A percentile compares a stretch with the other conserved stretches of the same genome.
phyloP scores from a whole-genome alignment of 441 rosid genomes.

The Raphanus hybrid region DNA sequence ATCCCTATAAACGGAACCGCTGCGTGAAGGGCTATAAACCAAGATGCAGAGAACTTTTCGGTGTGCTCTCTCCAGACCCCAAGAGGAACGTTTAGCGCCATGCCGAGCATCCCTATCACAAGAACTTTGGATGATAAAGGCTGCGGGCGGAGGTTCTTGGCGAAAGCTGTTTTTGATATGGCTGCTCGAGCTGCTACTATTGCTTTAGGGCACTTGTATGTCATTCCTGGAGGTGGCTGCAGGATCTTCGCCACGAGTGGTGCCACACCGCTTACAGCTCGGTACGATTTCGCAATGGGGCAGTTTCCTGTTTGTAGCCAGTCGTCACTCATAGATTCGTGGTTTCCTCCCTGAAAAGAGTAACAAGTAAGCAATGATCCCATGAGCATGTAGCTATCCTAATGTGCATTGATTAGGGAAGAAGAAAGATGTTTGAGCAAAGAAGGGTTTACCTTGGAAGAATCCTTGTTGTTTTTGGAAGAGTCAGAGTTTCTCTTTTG shows the following conservation, averaged over 20 bases:
- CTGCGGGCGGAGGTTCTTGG: slow-evolving; percentile 74
- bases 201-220: slow-evolving; percentile 60
- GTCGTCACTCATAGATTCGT: too few species aligned
- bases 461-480: slow-evolving; percentile 59
- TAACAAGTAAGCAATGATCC: too few species aligned
- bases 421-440: neutral
- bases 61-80: slow-evolving; percentile 86
- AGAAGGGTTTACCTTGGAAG: slow-evolving; percentile 49
- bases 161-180: slow-evolving; percentile 64
- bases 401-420: too few species aligned
- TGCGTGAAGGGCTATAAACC: slow-evolving; percentile 76
- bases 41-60: slow-evolving; percentile 61
- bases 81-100: slow-evolving; percentile 75
- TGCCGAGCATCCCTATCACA: slow-evolving; percentile 68
- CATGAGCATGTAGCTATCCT: too few species aligned
- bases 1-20: slow-evolving; percentile 82
- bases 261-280: slow-evolving; percentile 63
- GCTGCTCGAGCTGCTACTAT: slow-evolving; percentile 76
- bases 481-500: slow-evolving; percentile 56
- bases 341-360: too few species aligned
- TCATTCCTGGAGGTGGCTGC: slow-evolving; percentile 71
- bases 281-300: slow-evolving; percentile 76
- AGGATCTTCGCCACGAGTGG: slow-evolving; percentile 74
- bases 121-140: slow-evolving; percentile 66
- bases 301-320: slow-evolving; percentile 64